phyloP scores from a whole-genome alignment of 768 basidiomycete genomes.

The Suillus bovinus region DNA sequence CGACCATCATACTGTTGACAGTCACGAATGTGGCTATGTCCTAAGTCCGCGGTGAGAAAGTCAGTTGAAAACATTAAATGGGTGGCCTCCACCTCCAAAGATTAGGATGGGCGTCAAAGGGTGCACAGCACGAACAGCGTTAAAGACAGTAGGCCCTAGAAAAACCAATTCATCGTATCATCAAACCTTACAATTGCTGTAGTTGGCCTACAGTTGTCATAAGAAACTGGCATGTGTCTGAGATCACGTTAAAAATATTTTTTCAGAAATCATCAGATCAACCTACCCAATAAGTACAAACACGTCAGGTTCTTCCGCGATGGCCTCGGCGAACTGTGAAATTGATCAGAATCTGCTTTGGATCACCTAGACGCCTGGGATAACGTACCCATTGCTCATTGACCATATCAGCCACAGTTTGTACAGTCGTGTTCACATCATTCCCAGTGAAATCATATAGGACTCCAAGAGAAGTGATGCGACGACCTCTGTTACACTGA shows the following conservation, averaged over 20 bases:
- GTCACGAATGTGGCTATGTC: constrained; percentile 80
- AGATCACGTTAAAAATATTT: neutral
- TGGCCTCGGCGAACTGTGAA: constrained; percentile 71
- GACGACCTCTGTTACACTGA: constrained; percentile 51
- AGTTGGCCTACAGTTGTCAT: constrained; percentile 57
- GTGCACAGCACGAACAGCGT: constrained; percentile 73
- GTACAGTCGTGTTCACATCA: constrained; percentile 70
- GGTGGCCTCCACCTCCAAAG: constrained; percentile 57
- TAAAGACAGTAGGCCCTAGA: constrained; percentile 69
- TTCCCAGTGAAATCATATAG: constrained; percentile 78
- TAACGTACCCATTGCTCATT: constrained; percentile 72
- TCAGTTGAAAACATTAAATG: neutral
- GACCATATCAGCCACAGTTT: constrained; percentile 71
- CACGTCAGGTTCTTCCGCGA: constrained; percentile 77
- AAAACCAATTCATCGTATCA: neutral
- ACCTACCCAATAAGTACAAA: constrained; percentile 72
- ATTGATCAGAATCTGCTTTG: neutral
- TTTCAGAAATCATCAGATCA: neutral
- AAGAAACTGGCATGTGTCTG: constrained; percentile 82
- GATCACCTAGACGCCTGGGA: neutral
- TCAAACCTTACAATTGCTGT: neutral
- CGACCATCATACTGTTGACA: constrained; percentile 69
- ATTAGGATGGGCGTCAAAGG: constrained; percentile 78
- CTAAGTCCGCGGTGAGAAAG: constrained; percentile 26
- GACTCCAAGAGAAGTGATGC: constrained; percentile 79